These are phyloP conservation scores for Apiospora koreana DNA, from an alignment of 2,329 filamentous ascomycete genomes.

Conservation along the genomic window DNA sequence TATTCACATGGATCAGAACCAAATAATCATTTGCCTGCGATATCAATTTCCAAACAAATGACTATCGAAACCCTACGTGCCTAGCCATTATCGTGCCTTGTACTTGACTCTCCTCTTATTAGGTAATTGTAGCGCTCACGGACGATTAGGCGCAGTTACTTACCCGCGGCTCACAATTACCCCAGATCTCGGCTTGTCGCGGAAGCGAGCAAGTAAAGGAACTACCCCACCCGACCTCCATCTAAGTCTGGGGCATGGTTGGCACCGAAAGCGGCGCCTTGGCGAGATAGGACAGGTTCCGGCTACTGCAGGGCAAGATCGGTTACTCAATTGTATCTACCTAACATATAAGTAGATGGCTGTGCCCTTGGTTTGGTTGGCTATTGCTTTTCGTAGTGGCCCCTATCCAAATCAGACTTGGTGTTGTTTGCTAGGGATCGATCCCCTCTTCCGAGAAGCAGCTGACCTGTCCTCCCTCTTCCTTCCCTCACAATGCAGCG, in stretches of 20 bases:
- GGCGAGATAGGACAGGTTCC: not conserved
- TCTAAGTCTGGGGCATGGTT: not conserved
- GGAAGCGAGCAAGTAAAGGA: not conserved
- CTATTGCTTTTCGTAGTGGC: not conserved
- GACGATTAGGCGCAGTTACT: not conserved
- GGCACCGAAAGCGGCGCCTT: constrained; percentile 3
- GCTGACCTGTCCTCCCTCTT: not conserved
- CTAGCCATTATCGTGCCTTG: not conserved
- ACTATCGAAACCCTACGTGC: too few species aligned
- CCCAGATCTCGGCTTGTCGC: constrained; percentile 3
- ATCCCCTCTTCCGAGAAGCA: not conserved
- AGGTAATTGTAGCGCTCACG: not conserved
- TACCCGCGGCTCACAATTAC: not conserved
- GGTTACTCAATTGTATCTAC: not conserved
- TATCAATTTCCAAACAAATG: too few species aligned
- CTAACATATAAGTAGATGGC: not conserved
- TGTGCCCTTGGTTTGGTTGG: not conserved
- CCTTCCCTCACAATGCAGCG: constrained; percentile 28
- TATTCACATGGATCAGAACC: not conserved
- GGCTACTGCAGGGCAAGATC: not conserved
- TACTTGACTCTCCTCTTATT: not conserved
- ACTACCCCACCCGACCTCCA: constrained; percentile 6
- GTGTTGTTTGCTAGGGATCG: constrained; percentile 2
- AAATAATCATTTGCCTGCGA: too few species aligned
- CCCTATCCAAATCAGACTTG: constrained; percentile 1